These are phyloP conservation scores for Lipomyces starkeyi DNA, from an alignment of 805 yeast species.

Conservation along the genomic window DNA sequence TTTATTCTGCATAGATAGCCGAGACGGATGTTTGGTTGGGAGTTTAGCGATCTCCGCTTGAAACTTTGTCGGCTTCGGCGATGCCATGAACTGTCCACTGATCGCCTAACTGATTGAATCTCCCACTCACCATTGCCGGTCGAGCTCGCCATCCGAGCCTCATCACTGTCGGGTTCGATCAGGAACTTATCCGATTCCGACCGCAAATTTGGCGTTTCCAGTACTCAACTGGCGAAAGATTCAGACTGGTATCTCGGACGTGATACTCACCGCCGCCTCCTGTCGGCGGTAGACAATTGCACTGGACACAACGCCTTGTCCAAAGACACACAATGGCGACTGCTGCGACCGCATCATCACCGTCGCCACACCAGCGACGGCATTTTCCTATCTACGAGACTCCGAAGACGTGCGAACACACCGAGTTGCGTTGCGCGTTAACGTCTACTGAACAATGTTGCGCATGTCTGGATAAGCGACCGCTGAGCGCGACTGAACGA, in stretches of 20 bases:
- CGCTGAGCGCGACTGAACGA: conserved; percentile 12
- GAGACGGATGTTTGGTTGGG: too few species aligned
- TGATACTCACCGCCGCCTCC: too few species aligned
- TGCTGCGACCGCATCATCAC: background rate
- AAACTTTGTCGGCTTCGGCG: too few species aligned
- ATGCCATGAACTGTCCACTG: too few species aligned
- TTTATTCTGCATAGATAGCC: too few species aligned
- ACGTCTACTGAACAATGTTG: conserved; percentile 19
- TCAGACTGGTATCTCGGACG: background rate
- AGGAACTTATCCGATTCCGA: background rate
- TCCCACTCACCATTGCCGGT: too few species aligned
- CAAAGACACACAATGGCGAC: background rate
- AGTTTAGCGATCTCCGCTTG: too few species aligned
- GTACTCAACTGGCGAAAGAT: background rate
- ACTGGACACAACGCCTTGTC: background rate
- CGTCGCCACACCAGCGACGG: background rate
- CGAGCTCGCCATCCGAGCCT: background rate
- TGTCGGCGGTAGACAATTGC: background rate
- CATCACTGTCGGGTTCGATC: background rate
- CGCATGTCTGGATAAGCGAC: conserved; percentile 27
- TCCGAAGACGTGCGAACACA: conserved; percentile 25
- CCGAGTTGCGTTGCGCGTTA: conserved; percentile 16
- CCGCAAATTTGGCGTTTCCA: background rate
- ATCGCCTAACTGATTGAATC: too few species aligned
- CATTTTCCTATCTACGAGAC: conserved; percentile 6